A percentile compares a stretch with the other conserved stretches of the same genome.
Evolutionary conservation across 106 monocot genomes (phyloP).

Genomic region (Apostasia ramifera): DNA sequence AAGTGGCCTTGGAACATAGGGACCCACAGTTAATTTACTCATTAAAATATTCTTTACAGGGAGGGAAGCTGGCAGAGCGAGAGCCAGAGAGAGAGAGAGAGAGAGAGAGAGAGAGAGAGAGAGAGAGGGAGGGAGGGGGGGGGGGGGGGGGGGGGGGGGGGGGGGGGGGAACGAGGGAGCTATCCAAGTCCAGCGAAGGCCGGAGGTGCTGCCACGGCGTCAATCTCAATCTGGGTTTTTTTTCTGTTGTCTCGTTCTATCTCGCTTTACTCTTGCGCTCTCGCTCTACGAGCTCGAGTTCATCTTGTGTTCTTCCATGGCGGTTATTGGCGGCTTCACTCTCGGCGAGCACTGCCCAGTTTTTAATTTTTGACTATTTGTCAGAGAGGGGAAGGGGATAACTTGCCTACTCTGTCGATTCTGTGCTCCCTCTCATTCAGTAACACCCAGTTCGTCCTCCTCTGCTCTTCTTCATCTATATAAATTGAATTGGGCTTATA

Average conservation of each 20-base stretch:
- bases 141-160: background rate
- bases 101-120: too few relatives aligned
- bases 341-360: background rate
- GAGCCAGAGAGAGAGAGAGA: too few relatives aligned
- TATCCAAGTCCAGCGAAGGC: background rate
- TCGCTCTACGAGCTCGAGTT: too few relatives aligned
- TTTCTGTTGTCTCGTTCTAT: too few relatives aligned
- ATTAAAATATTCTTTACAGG: too few relatives aligned
- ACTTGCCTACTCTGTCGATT: background rate
- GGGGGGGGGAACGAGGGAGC: background rate
- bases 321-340: constrained; percentile 1
- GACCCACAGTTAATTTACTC: too few relatives aligned
- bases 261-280: too few relatives aligned
- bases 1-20: too few relatives aligned
- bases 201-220: background rate
- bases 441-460: background rate
- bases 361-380: background rate
- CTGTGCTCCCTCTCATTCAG: background rate
- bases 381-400: background rate
- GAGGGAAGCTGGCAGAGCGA: too few relatives aligned
- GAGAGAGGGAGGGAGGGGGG: background rate
- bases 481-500: constrained; percentile 5
- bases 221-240: too few relatives aligned
- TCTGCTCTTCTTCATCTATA: background rate
- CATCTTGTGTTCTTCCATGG: background rate